Evolutionary conservation across 1,284 basidiomycete genomes (phyloP).

Genomic region (Rugosomyces carneus): DNA sequence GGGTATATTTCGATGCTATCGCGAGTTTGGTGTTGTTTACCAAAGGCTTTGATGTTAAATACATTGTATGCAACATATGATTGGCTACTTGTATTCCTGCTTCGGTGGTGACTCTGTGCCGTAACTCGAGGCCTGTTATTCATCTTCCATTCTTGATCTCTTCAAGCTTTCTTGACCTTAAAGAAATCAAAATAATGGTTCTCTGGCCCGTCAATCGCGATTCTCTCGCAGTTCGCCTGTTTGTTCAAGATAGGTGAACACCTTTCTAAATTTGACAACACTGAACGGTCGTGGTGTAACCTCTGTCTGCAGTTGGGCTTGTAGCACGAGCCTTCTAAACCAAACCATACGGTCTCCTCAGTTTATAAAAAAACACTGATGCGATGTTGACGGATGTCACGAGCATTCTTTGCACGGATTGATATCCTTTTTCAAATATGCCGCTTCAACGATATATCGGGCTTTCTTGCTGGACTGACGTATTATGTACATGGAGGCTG

Average conservation of each 20-base stretch:
- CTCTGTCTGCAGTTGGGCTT: neutral
- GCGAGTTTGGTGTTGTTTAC: conserved; percentile 33
- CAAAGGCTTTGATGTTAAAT: conserved; percentile 16
- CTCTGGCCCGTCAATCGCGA: conserved; percentile 25
- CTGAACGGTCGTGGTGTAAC: conserved; percentile 2
- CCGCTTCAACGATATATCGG: conserved; percentile 12
- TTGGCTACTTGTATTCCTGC: conserved; percentile 14
- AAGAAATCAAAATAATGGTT: conserved; percentile 9
- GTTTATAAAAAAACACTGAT: conserved; percentile 11
- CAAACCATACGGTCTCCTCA: conserved; percentile 4
- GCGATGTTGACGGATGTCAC: conserved; percentile 16
- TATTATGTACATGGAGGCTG: conserved; percentile 18
- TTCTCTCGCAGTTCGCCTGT: conserved; percentile 21
- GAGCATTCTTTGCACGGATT: conserved; percentile 5
- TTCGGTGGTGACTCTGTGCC: neutral
- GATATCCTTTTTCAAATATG: conserved; percentile 8
- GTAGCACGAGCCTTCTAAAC: neutral
- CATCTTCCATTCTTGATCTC: conserved; percentile 14
- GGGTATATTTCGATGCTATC: conserved; percentile 19
- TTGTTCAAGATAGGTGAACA: neutral
- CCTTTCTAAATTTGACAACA: neutral
- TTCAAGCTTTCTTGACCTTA: conserved; percentile 5
- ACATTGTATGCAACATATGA: conserved; percentile 9
- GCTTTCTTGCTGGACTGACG: conserved; percentile 12
- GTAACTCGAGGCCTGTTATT: conserved; percentile 9